phyloP scores from a whole-genome alignment of 2,329 filamentous ascomycete genomes.

The Sclerotinia trifoliorum region DNA sequence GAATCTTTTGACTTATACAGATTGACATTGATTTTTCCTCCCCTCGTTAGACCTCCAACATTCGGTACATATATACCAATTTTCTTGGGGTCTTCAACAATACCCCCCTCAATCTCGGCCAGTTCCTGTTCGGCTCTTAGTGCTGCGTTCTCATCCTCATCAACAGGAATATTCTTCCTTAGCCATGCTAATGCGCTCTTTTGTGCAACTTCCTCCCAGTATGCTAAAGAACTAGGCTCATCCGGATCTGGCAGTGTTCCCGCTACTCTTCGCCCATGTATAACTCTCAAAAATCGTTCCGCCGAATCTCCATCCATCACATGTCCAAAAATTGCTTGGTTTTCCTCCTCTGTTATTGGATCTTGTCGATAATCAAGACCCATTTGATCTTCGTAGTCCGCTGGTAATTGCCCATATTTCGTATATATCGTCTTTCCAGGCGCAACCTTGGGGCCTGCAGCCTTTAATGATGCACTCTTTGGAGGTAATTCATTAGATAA shows the following conservation, averaged over 20 bases:
- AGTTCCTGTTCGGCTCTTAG: constrained; percentile 63
- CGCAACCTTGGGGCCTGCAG: constrained; percentile 16
- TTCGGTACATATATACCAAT: constrained; percentile 37
- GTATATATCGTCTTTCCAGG: constrained; percentile 42
- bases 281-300: constrained; percentile 55
- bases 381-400: constrained; percentile 53
- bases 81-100: constrained; percentile 35
- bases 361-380: constrained; percentile 54
- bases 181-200: constrained; percentile 54
- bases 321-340: constrained; percentile 51
- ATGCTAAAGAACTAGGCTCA: constrained; percentile 37
- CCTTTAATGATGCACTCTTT: constrained; percentile 25
- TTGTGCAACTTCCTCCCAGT: constrained; percentile 41
- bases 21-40: constrained; percentile 12
- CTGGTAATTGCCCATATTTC: constrained; percentile 58
- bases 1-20: background rate
- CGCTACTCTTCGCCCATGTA: constrained; percentile 63
- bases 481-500: no score
- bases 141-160: constrained; percentile 61
- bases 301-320: constrained; percentile 47
- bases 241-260: constrained; percentile 61
- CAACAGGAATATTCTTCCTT: constrained; percentile 53
- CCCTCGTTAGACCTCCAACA: constrained; percentile 21
- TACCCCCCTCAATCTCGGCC: constrained; percentile 48
- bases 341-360: constrained; percentile 51